Percentiles rank a stretch among this genome's conserved stretches.
These are phyloP conservation scores for Malassezia psittaci DNA, from an alignment of 1,284 basidiomycete species.

Conservation along the genomic window DNA sequence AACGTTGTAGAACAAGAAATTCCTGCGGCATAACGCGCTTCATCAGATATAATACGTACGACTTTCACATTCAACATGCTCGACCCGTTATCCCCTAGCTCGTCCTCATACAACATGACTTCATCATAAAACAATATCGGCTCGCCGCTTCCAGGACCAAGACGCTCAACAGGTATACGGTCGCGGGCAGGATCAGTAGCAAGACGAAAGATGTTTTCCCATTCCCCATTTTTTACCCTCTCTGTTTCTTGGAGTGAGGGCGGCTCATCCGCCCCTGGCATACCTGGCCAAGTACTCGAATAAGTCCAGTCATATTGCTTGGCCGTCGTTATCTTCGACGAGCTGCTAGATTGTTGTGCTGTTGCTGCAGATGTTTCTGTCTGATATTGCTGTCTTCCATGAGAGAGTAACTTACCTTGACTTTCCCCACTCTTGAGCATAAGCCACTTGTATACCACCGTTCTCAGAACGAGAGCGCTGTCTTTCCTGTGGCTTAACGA, in stretches of 20 bases:
- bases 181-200: slow-evolving; percentile 33
- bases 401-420: slow-evolving; percentile 57
- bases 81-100: slow-evolving; percentile 45
- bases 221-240: neutral
- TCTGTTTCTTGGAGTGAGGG: neutral
- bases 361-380: neutral
- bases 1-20: slow-evolving; percentile 77
- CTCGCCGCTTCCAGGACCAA: slow-evolving; percentile 35
- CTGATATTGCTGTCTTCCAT: neutral
- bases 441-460: slow-evolving; percentile 72
- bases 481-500: neutral
- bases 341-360: neutral
- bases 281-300: slow-evolving; percentile 74
- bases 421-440: slow-evolving; percentile 85
- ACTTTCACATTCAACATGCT: slow-evolving; percentile 44
- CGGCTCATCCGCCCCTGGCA: slow-evolving; percentile 34
- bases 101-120: slow-evolving; percentile 44
- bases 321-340: slow-evolving; percentile 24
- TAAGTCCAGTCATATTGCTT: slow-evolving; percentile 88
- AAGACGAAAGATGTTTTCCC: slow-evolving; percentile 17
- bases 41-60: slow-evolving; percentile 11
- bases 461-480: neutral
- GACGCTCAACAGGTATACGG: slow-evolving; percentile 39
- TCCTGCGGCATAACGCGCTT: slow-evolving; percentile 97
- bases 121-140: slow-evolving; percentile 47